Conservation (phyloP, 108 stramenopile species). For the Nitzschia palea region DNA sequence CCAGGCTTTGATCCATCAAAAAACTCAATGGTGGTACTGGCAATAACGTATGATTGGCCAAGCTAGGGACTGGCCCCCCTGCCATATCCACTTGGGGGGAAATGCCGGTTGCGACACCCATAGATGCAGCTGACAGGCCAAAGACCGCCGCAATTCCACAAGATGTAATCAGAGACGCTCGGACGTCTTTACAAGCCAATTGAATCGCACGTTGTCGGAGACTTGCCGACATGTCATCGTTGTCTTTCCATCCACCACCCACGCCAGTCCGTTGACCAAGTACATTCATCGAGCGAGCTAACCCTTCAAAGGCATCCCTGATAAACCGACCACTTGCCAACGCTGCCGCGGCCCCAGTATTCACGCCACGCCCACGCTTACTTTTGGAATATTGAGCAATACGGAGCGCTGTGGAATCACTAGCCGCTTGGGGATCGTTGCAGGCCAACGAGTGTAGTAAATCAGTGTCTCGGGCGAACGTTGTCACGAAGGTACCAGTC, state of each 20-base stretch:
- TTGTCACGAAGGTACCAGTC: conserved; percentile 69
- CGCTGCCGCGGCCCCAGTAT: conserved; percentile 21
- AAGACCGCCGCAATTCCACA: conserved; percentile 79
- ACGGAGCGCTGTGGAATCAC: conserved; percentile 64
- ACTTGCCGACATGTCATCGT: conserved; percentile 53
- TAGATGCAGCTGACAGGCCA: conserved; percentile 68
- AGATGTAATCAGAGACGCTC: conserved; percentile 64
- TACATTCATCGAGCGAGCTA: conserved; percentile 82
- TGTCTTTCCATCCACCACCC: conserved; percentile 80
- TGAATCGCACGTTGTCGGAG: conserved; percentile 75
- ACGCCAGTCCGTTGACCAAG: conserved; percentile 81
- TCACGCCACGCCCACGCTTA: conserved; percentile 4
- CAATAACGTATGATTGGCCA: conserved; percentile 42
- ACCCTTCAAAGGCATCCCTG: conserved; percentile 75
- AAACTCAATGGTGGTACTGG: conserved; percentile 64
- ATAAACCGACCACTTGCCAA: conserved; percentile 66
- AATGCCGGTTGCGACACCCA: conserved; percentile 66
- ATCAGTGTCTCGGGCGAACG: conserved; percentile 60
- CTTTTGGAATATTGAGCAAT: conserved; percentile 49
- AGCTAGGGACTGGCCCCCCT: conserved; percentile 48
- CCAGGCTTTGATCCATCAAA: conserved; percentile 59
- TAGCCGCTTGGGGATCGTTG: conserved; percentile 61
- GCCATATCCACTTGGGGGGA: conserved; percentile 68
- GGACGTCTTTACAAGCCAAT: conserved; percentile 68
- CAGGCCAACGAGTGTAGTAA: conserved; percentile 71